Conservation (phyloP, 192 early-diverging fungal genomes). For the Gigaspora rosea region DNA sequence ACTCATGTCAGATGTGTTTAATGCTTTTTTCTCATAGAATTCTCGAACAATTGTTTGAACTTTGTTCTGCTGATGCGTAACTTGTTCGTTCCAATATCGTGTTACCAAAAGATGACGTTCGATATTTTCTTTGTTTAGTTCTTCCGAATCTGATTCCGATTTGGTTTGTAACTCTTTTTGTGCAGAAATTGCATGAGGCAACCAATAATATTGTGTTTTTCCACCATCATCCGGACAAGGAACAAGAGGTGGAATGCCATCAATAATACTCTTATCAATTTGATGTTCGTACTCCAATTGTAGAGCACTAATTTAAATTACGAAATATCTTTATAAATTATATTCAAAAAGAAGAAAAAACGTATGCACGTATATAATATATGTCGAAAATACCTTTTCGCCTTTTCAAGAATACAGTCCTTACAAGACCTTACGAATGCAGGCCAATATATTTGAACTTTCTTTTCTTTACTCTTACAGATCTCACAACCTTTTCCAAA, state of each 20-base stretch:
- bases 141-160: neutral
- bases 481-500: neutral
- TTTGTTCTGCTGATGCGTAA: neutral
- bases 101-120: conserved; percentile 9
- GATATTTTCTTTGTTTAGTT: neutral
- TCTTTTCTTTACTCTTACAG: neutral
- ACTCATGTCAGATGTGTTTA: neutral
- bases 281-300: neutral
- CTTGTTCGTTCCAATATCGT: neutral
- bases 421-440: conserved; percentile 13
- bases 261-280: neutral
- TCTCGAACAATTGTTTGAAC: neutral
- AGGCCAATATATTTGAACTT: neutral
- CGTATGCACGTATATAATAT: neutral
- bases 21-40: neutral
- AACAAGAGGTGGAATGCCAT: neutral
- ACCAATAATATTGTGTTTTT: conserved; percentile 11
- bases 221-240: conserved; percentile 16
- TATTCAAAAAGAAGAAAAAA: neutral
- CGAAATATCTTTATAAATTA: neutral
- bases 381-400: neutral
- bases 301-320: neutral
- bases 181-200: neutral
- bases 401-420: conserved; percentile 1
- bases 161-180: neutral